Evolutionary conservation across 108 stramenopile genomes (phyloP), one percentile per base, ranked within the genome.

Genomic region (Nitzschia palea): DNA sequence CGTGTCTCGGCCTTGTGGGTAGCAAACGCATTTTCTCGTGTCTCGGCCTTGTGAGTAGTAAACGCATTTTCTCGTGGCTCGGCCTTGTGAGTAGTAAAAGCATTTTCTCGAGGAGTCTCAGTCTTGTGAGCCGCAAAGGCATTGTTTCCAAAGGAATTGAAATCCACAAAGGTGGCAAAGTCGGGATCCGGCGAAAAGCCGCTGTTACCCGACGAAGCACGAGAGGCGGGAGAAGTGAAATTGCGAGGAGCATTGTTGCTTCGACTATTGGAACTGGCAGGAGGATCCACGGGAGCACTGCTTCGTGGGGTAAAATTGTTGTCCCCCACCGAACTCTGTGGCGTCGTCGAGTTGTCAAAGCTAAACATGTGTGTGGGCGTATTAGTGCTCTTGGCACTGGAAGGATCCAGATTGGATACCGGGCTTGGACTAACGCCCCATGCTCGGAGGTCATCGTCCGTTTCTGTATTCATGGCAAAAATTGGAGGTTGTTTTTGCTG

Each of bases 361-460:
- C n/a, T 37, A 15, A 65, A 65, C 29, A 40, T 48, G 9, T 65
- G 50, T 25, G 36, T 65, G 27, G 22, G 54, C 4, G 51, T 54
- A 15, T 20, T 17, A 30, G 47, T 2, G 30, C 47, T 63, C 27
- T 27, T 47, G 15, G 45, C 33, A 33, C 52, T 53, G 12, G 18
- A 18, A 9, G 51, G 65, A 2, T 52, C 43, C 2, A 59, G 30
- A n/a, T 45, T 45, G 12, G 57, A 48, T 9, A 57, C 25, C 14
- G 48, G 14, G 23, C 15, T 18, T 26, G 83, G 78, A 48, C 76
- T 80, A 29, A 81, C 60, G 32, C 68, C 72, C 86, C 86, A 87
- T 9, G 82, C 81, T 53, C 76, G 57, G 2, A 82, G 69, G 55
- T 87, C 86, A 6, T 83, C 82, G 17, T 74, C 70, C 10, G 68